A percentile compares a stretch with the other conserved stretches of the same genome.
Conservation (phyloP, 2,329 filamentous ascomycete genomes). For the Microcyclosporella mali region DNA sequence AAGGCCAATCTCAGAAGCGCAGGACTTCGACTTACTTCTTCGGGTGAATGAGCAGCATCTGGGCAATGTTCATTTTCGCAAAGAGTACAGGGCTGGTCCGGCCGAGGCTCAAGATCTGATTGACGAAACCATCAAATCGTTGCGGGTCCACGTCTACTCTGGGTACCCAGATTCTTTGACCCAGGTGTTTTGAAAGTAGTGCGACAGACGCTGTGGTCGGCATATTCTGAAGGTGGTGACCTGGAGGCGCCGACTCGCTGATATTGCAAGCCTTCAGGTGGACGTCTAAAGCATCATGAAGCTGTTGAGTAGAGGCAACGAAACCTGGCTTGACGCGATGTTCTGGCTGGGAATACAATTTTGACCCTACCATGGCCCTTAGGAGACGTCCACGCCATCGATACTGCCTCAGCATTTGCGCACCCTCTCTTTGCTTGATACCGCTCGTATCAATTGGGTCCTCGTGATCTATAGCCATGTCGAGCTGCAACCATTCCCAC, state of each 20-base stretch:
- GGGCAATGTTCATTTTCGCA: neutral
- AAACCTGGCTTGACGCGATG: neutral
- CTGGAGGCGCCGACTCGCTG: neutral
- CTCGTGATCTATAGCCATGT: conserved; percentile 1
- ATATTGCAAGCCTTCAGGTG: conserved; percentile 14
- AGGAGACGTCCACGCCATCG: conserved; percentile 22
- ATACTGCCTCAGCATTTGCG: too few relatives aligned
- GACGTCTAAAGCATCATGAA: conserved; percentile 14
- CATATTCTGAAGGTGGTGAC: conserved; percentile 7
- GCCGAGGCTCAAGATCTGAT: too few relatives aligned
- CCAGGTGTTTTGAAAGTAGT: neutral
- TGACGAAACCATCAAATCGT: conserved; percentile 11
- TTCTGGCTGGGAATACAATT: conserved; percentile 3
- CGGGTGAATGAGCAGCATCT: conserved; percentile 2
- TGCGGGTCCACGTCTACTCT: conserved; percentile 5
- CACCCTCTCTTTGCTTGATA: too few relatives aligned
- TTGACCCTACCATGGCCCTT: conserved; percentile 8
- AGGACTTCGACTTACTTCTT: neutral
- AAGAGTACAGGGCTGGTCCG: neutral
- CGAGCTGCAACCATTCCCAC: conserved; percentile 27
- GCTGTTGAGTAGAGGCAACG: neutral
- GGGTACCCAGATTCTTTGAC: neutral
- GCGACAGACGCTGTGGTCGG: neutral
- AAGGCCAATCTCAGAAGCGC: too few relatives aligned
- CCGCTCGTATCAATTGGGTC: too few relatives aligned